A percentile compares a stretch with the other conserved stretches of the same genome.
These are phyloP conservation scores for Termitomyces sp. DNA, from an alignment of 768 basidiomycete genomes.

Conservation along the genomic window DNA sequence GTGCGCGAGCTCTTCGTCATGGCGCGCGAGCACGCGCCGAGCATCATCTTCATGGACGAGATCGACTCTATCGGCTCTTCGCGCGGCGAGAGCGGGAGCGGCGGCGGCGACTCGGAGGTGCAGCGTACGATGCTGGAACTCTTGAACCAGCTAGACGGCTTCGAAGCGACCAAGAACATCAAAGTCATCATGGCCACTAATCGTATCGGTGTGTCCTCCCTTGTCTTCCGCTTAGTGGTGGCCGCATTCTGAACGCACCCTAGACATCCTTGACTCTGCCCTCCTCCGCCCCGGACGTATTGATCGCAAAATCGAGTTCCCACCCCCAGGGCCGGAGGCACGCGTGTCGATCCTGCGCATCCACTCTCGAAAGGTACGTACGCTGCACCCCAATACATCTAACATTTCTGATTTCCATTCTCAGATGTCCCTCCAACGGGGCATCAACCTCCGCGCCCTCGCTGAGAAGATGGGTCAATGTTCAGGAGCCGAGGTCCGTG, in stretches of 20 bases:
- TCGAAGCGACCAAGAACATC: slow-evolving; percentile 97
- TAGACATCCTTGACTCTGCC: slow-evolving; percentile 93
- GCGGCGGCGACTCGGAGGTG: slow-evolving; percentile 85
- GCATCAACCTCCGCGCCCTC: slow-evolving; percentile 92
- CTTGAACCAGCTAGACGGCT: slow-evolving; percentile 86
- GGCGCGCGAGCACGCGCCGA: slow-evolving; percentile 96
- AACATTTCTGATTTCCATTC: background rate
- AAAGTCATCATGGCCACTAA: slow-evolving; percentile 97
- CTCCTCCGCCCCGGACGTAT: slow-evolving; percentile 93
- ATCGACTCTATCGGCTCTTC: slow-evolving; percentile 97
- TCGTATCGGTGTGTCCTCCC: slow-evolving; percentile 65
- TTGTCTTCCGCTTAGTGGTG: background rate
- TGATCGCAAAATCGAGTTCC: slow-evolving; percentile 96
- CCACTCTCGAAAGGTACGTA: slow-evolving; percentile 83
- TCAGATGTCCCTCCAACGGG: slow-evolving; percentile 96
- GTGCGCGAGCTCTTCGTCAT: slow-evolving; percentile 97
- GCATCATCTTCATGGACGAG: slow-evolving; percentile 99
- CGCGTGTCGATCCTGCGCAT: slow-evolving; percentile 96
- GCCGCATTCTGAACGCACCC: background rate
- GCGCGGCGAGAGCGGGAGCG: slow-evolving; percentile 87
- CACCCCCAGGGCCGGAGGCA: slow-evolving; percentile 95
- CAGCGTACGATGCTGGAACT: slow-evolving; percentile 90
- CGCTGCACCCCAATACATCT: background rate
- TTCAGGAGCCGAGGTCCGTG: slow-evolving; percentile 95
- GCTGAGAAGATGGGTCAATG: slow-evolving; percentile 99